phyloP scores from a whole-genome alignment of 768 basidiomycete genomes.

The Russula vinacea region DNA sequence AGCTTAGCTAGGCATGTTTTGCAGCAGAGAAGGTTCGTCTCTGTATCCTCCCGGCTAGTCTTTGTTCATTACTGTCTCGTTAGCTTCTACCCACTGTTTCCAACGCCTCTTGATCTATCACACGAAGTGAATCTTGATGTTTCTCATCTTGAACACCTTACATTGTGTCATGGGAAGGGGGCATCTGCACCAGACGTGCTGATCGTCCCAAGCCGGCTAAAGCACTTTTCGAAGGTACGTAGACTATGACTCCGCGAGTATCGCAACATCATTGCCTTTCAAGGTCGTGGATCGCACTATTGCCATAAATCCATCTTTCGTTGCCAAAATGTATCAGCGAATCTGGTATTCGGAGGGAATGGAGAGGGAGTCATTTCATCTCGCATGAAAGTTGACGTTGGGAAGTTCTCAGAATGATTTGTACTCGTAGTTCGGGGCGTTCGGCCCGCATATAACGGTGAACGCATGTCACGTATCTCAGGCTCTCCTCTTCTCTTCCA shows the following conservation, averaged over 20 bases:
- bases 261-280: neutral
- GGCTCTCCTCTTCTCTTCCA: neutral
- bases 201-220: conserved; percentile 82
- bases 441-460: neutral
- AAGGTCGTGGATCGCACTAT: conserved; percentile 75
- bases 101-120: conserved; percentile 68
- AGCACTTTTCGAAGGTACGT: conserved; percentile 83
- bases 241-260: conserved; percentile 49
- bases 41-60: neutral
- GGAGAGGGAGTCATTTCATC: conserved; percentile 14
- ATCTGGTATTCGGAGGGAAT: conserved; percentile 36
- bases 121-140: conserved; percentile 89
- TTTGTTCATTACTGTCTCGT: conserved; percentile 9
- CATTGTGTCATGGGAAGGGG: conserved; percentile 33
- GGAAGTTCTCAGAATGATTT: conserved; percentile 18
- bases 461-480: neutral
- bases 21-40: conserved; percentile 75
- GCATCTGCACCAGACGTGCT: conserved; percentile 74
- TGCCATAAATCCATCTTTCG: conserved; percentile 82
- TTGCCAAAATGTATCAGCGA: conserved; percentile 60
- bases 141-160: conserved; percentile 61
- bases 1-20: conserved; percentile 76
- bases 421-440: neutral
- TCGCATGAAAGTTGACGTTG: conserved; percentile 25
- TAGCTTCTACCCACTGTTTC: conserved; percentile 96